Percentiles rank a stretch among this genome's conserved stretches.
phyloP scores from a whole-genome alignment of 2,329 filamentous ascomycete species.

The Mariannaea elegans region DNA sequence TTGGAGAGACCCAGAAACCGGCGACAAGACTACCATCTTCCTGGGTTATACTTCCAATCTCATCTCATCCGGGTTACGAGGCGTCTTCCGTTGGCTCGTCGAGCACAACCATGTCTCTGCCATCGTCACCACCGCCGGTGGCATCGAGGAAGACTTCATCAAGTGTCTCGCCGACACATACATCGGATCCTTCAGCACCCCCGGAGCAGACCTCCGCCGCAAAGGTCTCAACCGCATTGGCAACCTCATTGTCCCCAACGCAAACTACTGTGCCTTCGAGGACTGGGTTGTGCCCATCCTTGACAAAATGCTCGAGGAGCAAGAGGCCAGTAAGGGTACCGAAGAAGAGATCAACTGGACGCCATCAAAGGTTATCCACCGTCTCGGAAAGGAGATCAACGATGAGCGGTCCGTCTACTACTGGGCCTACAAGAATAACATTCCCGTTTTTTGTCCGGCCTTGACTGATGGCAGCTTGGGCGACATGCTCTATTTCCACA shows the following conservation, averaged over 20 bases:
- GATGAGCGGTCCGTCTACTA: slow-evolving; percentile 92
- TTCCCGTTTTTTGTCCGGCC: slow-evolving; percentile 96
- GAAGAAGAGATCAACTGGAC: slow-evolving; percentile 87
- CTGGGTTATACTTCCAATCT: slow-evolving; percentile 97
- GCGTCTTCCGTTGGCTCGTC: slow-evolving; percentile 90
- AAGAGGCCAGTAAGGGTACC: slow-evolving; percentile 78
- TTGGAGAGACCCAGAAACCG: slow-evolving; percentile 83
- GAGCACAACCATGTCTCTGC: slow-evolving; percentile 92
- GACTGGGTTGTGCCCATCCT: slow-evolving; percentile 97
- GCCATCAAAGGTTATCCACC: slow-evolving; percentile 88
- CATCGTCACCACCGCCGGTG: slow-evolving; percentile 94
- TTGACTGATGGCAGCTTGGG: slow-evolving; percentile 94
- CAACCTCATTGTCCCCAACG: slow-evolving; percentile 94
- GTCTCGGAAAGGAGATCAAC: slow-evolving; percentile 93
- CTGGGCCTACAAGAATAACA: slow-evolving; percentile 97
- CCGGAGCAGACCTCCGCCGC: slow-evolving; percentile 79
- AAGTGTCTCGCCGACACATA: slow-evolving; percentile 97
- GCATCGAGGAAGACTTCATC: slow-evolving; percentile 97
- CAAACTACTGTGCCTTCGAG: slow-evolving; percentile 95
- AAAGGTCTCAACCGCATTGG: slow-evolving; percentile 95
- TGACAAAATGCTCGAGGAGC: slow-evolving; percentile 93
- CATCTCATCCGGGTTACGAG: slow-evolving; percentile 93
- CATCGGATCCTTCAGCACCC: slow-evolving; percentile 83
- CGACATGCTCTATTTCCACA: slow-evolving; percentile 99
- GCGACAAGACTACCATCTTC: slow-evolving; percentile 88